Conservation (phyloP, 192 early-diverging fungal species). For the Coemansia sp. region DNA sequence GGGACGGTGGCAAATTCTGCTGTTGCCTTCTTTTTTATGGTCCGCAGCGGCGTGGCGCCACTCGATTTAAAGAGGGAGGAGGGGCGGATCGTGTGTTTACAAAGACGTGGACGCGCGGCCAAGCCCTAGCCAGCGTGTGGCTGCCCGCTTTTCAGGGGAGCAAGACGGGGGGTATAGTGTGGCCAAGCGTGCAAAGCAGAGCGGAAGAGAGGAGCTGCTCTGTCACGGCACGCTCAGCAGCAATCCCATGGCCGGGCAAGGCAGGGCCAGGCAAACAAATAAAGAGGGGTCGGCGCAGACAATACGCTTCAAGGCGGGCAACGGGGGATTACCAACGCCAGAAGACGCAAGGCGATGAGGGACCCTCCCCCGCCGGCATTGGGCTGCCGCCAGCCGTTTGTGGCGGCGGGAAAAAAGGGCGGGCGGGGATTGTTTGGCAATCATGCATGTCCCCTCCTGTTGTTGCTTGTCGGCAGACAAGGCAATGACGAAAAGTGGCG, state of each 20-base stretch:
- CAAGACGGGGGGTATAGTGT: not conserved
- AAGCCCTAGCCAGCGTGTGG: not conserved
- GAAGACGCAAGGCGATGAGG: not conserved
- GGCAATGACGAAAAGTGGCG: no score
- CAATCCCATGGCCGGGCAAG: not conserved
- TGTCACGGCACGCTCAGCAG: not conserved
- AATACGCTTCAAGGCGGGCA: no score
- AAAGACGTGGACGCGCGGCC: not conserved
- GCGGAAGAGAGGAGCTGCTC: not conserved
- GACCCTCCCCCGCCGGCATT: no score
- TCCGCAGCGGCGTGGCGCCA: not conserved
- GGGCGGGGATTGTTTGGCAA: not conserved
- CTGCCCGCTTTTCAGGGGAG: not conserved
- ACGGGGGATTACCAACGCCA: not conserved
- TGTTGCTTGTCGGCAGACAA: not conserved
- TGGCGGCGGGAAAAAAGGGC: not conserved
- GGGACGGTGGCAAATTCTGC: not conserved
- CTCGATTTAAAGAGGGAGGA: not conserved
- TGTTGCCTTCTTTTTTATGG: not conserved
- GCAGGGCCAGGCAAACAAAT: not conserved
- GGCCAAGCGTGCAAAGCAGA: not conserved
- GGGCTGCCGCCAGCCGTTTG: not conserved
- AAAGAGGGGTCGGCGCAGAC: not conserved
- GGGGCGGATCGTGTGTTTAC: not conserved
- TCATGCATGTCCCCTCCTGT: not conserved